phyloP scores from a whole-genome alignment of 176 grass and related monocot genomes.

The barley (Hordeum vulgare) region DNA sequence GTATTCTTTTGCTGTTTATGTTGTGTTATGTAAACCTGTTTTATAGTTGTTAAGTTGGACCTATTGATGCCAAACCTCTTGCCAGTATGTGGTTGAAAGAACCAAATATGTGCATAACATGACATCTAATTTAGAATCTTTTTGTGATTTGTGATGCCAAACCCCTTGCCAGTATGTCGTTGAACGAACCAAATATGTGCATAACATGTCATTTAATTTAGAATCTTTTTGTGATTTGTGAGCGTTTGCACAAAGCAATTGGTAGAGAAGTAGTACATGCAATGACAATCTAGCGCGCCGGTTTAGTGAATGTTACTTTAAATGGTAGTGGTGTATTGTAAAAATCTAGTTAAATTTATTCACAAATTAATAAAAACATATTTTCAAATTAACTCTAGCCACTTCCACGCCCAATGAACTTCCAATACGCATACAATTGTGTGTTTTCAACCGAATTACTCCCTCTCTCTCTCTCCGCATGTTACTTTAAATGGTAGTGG shows the following conservation, averaged over 20 bases:
- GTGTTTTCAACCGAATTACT: background rate
- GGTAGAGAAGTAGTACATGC: background rate
- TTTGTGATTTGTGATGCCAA: background rate
- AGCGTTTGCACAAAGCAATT: background rate
- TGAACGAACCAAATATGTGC: background rate
- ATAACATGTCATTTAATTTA: background rate
- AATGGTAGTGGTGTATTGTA: background rate
- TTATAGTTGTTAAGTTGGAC: background rate
- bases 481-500: too few relatives aligned
- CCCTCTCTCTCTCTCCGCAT: background rate
- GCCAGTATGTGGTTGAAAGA: background rate
- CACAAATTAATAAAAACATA: background rate
- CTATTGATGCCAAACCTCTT: constrained; percentile 8
- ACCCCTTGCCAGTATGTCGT: background rate
- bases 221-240: background rate
- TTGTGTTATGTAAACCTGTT: background rate
- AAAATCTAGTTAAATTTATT: background rate
- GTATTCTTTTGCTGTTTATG: background rate
- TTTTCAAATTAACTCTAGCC: background rate
- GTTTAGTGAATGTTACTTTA: background rate
- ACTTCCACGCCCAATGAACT: background rate
- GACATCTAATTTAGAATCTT: background rate
- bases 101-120: background rate
- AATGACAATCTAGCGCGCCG: background rate
- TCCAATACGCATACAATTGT: background rate